These are phyloP conservation scores for Tephrocybe sp. DNA, from an alignment of 768 basidiomycete species.

Conservation along the genomic window DNA sequence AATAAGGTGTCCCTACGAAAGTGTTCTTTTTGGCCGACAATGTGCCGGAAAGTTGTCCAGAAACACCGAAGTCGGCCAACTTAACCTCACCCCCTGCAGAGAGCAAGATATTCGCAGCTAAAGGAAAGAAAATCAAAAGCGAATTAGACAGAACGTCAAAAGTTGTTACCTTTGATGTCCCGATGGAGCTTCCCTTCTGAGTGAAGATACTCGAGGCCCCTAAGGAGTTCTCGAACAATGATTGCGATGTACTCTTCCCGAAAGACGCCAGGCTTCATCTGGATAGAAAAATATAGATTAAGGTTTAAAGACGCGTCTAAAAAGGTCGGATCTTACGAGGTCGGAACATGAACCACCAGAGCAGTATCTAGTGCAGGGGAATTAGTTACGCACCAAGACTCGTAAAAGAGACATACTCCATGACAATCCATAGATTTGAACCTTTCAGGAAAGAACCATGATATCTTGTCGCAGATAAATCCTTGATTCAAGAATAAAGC, in stretches of 20 bases:
- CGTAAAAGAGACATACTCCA: constrained; percentile 64
- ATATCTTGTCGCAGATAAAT: constrained; percentile 51
- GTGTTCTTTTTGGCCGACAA: constrained; percentile 96
- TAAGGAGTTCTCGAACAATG: constrained; percentile 87
- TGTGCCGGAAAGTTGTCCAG: constrained; percentile 92
- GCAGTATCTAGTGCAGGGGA: constrained; percentile 65
- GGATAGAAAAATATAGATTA: constrained; percentile 12
- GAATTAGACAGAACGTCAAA: not conserved
- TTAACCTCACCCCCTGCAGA: constrained; percentile 95
- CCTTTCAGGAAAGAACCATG: constrained; percentile 96
- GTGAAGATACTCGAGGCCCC: constrained; percentile 94
- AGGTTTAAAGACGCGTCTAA: constrained; percentile 12
- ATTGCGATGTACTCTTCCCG: constrained; percentile 99
- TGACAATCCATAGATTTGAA: constrained; percentile 97
- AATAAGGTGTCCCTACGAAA: constrained; percentile 96
- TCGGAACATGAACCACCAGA: constrained; percentile 98
- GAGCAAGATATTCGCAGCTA: constrained; percentile 92
- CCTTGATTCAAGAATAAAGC: constrained; percentile 3
- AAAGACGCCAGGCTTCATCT: constrained; percentile 99
- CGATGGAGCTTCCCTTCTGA: constrained; percentile 95
- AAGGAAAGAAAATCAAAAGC: constrained; percentile 7
- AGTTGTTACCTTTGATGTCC: constrained; percentile 89
- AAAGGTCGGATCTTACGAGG: constrained; percentile 53
- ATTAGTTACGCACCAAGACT: constrained; percentile 4
- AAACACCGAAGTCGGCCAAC: constrained; percentile 97